Evolutionary conservation across 208 protist species (phyloP), one percentile per base, ranked within the genome.

Genomic region (Leishmania major): DNA sequence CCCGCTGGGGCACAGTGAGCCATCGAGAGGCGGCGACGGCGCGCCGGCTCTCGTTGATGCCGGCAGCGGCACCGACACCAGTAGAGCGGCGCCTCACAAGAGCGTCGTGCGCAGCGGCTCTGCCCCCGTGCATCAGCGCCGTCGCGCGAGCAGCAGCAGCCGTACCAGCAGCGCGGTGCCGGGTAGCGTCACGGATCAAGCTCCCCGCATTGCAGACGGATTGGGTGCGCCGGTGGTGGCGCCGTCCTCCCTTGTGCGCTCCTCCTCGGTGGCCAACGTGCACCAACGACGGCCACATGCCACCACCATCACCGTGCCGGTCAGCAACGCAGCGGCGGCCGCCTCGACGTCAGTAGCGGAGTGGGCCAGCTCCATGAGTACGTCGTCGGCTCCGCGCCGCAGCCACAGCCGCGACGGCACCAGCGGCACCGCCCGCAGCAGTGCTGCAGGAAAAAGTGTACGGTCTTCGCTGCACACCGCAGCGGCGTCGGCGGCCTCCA

Each of bases 361-460:
- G 49, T n/a, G 25, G 49, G 1, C 45, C 47, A 51, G n/a, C 11
- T 75, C n/a, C 25, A 40, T 37, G 47, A 35, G 15, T 40, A 75
- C 22, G 49, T 13, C 5, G 53, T 43, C 53, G 22, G 51, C 43
- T 31, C 47, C 73, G 53, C 73, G 73, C n/a, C 73, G 73, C 17
- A 77, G 73, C 37, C 73, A n/a, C 4, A 77, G 73, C 73, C 49
- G 73, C 35, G 53, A 77, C 51, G 17, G 49, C 53, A 62, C 47
- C 28, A n/a, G 49, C 28, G 31, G 47, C 15, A 62, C 49, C 51
- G 51, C 51, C 19, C 72, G 51, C 49, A 55, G 51, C 51, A 22
- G 51, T 43, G 47, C 35, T 15, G 28, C 53, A 15, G 57, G 10
- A 17, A 37, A 51, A 37, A 49, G 40, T 2, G 25, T 19, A 57